Base-by-base conservation (phyloP, 2,329 filamentous ascomycete species). In the Aspergillus novofumigatus region DNA sequence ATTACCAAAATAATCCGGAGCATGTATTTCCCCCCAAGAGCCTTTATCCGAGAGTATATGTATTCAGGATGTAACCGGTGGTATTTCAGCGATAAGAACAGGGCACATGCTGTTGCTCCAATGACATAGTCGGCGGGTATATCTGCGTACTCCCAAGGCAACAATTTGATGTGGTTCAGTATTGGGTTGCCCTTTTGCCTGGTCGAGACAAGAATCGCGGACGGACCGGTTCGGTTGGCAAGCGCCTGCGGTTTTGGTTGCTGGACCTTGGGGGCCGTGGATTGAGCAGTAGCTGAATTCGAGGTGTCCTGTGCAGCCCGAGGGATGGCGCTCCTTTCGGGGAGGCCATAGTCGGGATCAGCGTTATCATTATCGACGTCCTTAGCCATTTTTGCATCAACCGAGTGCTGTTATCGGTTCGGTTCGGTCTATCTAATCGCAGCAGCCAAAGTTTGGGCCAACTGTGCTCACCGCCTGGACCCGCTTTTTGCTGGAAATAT, bases 11-110 rank as follows among this genome's bases (percentile, higher is more conserved):
- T 78, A 53, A 99, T 82, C 50, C 94, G 90, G 21, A 99, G 82
- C 63, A 87, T 88, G 77, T 95, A 97, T 75, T 90, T 91, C 52
- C 90, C 90, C 52, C 90, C 90, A 4, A 99, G 80, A 51, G 87
- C 86, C 53, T 89, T 88, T 65, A 99, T 95, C 56, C 94, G 89
- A 25, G 89, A 92, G 78, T 97, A 97, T 67, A 99, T 91, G 78
- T 99, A 99, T 75, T 99, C 94, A 0, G 94, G 94, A 70, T 99
- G 94, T 53, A 99, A 82, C 28, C 93, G 91, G 75, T 99, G 94
- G 75, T 99, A 99, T 75, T 97, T 99, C 54, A 99, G 83, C 50
- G 91, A 95, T 45, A 99, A 80, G 71, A 97, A 99, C 4, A 99
- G 81, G 0, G 91, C 92, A 68, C 93, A 96, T 6, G 92, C 96